Base-by-base conservation (phyloP, 768 basidiomycete genomes). In the Mycena pura region DNA sequence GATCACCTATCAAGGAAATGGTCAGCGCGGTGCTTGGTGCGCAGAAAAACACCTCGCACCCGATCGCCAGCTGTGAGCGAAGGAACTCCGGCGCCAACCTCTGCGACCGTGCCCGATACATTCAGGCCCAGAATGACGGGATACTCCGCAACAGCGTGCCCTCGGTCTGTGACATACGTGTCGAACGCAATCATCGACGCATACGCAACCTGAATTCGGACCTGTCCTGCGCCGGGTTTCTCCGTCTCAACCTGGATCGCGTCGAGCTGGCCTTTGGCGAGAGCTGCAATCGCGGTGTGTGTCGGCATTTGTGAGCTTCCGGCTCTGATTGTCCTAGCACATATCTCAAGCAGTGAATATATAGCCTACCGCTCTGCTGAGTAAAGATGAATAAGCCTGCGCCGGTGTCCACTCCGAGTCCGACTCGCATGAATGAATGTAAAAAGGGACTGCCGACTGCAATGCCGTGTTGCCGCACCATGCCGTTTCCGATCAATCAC, bases 281-380 rank as follows among this genome's bases (percentile, higher is more conserved):
- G 73, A 6, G 75, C 71, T 8, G 79, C 82, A 44, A 83, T 72
- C 10, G 78, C 82, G 10, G 68, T 74, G 62, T 84, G 82, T 2
- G 73, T 80, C 49, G 75, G 45, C 74, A 76, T 77, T 38, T 24
- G 17, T 46, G 45, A 36, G 34, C n/a, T n/a, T n/a, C n/a, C n/a
- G n/a, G n/a, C n/a, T n/a, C n/a, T n/a, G n/a, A n/a, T n/a, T n/a
- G n/a, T n/a, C n/a, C n/a, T n/a, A n/a, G n/a, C n/a, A n/a, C n/a
- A n/a, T n/a, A n/a, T n/a, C n/a, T n/a, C n/a, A n/a, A n/a, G n/a
- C n/a, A n/a, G n/a, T n/a, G n/a, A n/a, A n/a, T n/a, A n/a, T n/a
- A n/a, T n/a, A n/a, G n/a, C n/a, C n/a, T n/a, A n/a, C n/a, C n/a
- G n/a, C n/a, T n/a, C n/a, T n/a, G n/a, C n/a, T n/a, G n/a, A n/a